A percentile compares a stretch with the other conserved stretches of the same genome.
Evolutionary conservation across 164 flowering plant species (phyloP).

Genomic region (Liquidambar formosana): DNA sequence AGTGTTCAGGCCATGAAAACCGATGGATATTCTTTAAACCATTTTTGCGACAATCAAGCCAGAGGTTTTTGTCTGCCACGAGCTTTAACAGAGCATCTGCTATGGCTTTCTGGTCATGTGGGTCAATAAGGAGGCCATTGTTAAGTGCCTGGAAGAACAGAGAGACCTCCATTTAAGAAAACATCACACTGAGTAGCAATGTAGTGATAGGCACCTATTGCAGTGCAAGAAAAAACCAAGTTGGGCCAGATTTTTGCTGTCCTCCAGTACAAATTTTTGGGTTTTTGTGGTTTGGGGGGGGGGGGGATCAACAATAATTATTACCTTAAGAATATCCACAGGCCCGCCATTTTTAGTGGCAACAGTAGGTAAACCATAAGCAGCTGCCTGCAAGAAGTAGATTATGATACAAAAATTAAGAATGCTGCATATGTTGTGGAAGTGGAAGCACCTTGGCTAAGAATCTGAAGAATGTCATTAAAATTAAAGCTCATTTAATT

Average conservation of each 20-base stretch:
- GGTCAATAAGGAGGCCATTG: constrained; percentile 73
- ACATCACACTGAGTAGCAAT: too few species aligned
- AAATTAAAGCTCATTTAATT: background rate
- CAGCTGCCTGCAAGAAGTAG: constrained; percentile 57
- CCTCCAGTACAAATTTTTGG: too few species aligned
- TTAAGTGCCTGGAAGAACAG: constrained; percentile 48
- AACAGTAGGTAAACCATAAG: constrained; percentile 71
- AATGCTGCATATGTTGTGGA: too few species aligned
- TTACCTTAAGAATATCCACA: constrained; percentile 71
- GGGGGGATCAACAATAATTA: too few species aligned
- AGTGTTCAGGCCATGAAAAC: constrained; percentile 88
- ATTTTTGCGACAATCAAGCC: constrained; percentile 69
- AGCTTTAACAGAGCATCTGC: constrained; percentile 81
- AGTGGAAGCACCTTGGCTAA: too few species aligned
- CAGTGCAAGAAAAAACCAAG: too few species aligned
- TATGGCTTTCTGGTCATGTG: constrained; percentile 68
- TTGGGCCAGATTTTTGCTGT: too few species aligned
- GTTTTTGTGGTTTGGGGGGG: too few species aligned
- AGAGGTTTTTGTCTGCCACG: constrained; percentile 63
- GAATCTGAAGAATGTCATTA: too few species aligned
- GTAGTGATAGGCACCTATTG: too few species aligned
- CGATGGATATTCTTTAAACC: constrained; percentile 72
- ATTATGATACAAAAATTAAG: background rate
- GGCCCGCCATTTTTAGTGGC: constrained; percentile 84
- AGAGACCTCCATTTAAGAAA: background rate